A percentile compares a stretch with the other conserved stretches of the same genome.
phyloP scores from a whole-genome alignment of 768 basidiomycete species.

The Cystofilobasidium bisporidii region DNA sequence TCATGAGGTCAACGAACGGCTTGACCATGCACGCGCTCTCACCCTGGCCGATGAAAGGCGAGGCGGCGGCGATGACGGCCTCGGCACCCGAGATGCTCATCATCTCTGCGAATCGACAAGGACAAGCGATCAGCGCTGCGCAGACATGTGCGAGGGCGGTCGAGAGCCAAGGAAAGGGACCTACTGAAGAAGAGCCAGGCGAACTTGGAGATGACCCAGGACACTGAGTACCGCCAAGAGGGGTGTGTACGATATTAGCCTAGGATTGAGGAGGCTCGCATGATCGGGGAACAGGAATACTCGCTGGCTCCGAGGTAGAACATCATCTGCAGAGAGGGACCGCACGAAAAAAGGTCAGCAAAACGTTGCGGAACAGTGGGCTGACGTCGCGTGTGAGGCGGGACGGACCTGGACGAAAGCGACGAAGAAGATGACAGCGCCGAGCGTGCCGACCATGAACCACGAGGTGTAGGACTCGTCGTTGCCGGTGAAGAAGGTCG shows the following conservation, averaged over 20 bases:
- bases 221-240: too few species aligned
- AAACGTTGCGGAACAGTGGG: too few species aligned
- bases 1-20: conserved; percentile 77
- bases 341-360: too few species aligned
- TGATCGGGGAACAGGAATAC: too few species aligned
- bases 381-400: neutral
- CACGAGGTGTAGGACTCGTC: neutral
- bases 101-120: too few species aligned
- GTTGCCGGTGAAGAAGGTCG: conserved; percentile 55
- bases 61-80: conserved; percentile 82
- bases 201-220: conserved; percentile 74
- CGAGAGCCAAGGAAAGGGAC: too few species aligned
- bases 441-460: conserved; percentile 42
- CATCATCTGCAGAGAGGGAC: too few species aligned
- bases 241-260: too few species aligned
- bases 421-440: conserved; percentile 84
- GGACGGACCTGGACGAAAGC: conserved; percentile 58
- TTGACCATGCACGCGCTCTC: conserved; percentile 77
- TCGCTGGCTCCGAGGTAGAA: conserved; percentile 60
- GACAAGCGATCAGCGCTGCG: too few species aligned
- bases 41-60: conserved; percentile 88
- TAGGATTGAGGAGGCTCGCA: too few species aligned
- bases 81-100: conserved; percentile 91
- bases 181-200: conserved; percentile 95
- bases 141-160: too few species aligned